Evolutionary conservation across 805 yeast genomes (phyloP).

Genomic region (Candida golubevii): DNA sequence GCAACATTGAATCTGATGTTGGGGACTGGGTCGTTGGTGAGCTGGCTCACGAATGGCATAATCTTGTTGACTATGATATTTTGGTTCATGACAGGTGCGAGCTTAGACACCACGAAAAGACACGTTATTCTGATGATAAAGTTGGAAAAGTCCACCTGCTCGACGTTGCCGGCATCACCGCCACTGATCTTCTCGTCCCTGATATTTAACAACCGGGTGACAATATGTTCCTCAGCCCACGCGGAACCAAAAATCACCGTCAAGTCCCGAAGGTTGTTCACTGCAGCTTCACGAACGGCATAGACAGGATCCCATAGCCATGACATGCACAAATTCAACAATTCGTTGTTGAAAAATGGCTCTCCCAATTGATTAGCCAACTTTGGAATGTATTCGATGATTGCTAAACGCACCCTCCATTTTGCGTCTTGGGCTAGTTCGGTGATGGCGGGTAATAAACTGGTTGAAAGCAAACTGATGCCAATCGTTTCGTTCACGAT

Average conservation of each 20-base stretch:
- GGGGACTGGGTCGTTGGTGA: slow-evolving; percentile 81
- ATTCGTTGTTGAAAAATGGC: slow-evolving; percentile 85
- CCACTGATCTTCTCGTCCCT: slow-evolving; percentile 19
- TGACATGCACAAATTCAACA: slow-evolving; percentile 87
- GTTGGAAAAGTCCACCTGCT: slow-evolving; percentile 53
- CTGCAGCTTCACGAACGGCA: slow-evolving; percentile 96
- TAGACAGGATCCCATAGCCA: slow-evolving; percentile 98
- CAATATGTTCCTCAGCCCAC: slow-evolving; percentile 87
- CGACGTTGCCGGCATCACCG: slow-evolving; percentile 19
- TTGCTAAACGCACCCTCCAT: slow-evolving; percentile 97
- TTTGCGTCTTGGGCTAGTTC: slow-evolving; percentile 94
- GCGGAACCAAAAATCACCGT: slow-evolving; percentile 85
- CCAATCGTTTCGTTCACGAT: slow-evolving; percentile 94
- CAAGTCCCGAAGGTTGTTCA: slow-evolving; percentile 70
- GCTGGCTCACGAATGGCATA: slow-evolving; percentile 72
- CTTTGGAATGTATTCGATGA: slow-evolving; percentile 92
- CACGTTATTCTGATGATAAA: slow-evolving; percentile 92
- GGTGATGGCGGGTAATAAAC: slow-evolving; percentile 89
- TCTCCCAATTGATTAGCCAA: slow-evolving; percentile 93
- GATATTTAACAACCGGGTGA: slow-evolving; percentile 60
- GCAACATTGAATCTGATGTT: slow-evolving; percentile 95
- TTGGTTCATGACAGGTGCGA: slow-evolving; percentile 65
- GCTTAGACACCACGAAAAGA: slow-evolving; percentile 77
- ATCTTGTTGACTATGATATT: slow-evolving; percentile 57
- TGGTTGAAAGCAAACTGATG: slow-evolving; percentile 78